A percentile compares a stretch with the other conserved stretches of the same genome.
Conservation (phyloP, 441 rosid species). For the Jatropha multifida region DNA sequence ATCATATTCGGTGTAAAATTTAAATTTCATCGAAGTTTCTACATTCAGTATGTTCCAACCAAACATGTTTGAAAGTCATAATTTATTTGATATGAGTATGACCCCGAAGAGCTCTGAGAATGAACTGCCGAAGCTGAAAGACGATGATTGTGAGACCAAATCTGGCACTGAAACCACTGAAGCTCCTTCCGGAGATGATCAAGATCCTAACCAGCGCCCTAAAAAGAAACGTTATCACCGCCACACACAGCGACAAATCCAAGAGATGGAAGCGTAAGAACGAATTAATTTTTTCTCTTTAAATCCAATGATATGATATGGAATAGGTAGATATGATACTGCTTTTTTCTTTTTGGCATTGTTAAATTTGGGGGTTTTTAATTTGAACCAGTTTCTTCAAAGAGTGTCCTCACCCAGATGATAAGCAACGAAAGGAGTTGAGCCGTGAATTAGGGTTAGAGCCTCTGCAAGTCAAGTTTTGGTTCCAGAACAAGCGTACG, state of each 20-base stretch:
- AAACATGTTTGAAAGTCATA: constrained; percentile 69
- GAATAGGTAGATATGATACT: no score
- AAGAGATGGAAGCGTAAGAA: constrained; percentile 90
- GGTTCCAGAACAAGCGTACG: constrained; percentile 99
- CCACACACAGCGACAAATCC: constrained; percentile 94
- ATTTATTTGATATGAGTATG: constrained; percentile 74
- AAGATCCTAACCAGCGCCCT: constrained; percentile 68
- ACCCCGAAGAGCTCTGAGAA: constrained; percentile 59
- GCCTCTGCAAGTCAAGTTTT: constrained; percentile 94
- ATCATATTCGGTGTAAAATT: not conserved
- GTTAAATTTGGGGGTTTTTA: constrained; percentile 4
- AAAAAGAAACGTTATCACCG: constrained; percentile 96
- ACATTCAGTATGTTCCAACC: constrained; percentile 55
- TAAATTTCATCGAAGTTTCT: constrained; percentile 16
- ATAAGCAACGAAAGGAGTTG: constrained; percentile 90
- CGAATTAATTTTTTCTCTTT: not conserved
- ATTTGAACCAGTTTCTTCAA: constrained; percentile 62
- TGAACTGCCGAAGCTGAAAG: constrained; percentile 60
- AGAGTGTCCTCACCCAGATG: constrained; percentile 97
- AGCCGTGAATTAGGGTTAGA: constrained; percentile 74
- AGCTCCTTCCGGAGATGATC: constrained; percentile 72
- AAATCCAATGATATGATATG: no score
- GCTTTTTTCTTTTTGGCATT: not conserved
- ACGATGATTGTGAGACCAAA: constrained; percentile 77
- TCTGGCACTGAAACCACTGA: constrained; percentile 76